A percentile compares a stretch with the other conserved stretches of the same genome.
Evolutionary conservation across 768 basidiomycete genomes (phyloP).

Genomic region (Hirschioporus abietinus): DNA sequence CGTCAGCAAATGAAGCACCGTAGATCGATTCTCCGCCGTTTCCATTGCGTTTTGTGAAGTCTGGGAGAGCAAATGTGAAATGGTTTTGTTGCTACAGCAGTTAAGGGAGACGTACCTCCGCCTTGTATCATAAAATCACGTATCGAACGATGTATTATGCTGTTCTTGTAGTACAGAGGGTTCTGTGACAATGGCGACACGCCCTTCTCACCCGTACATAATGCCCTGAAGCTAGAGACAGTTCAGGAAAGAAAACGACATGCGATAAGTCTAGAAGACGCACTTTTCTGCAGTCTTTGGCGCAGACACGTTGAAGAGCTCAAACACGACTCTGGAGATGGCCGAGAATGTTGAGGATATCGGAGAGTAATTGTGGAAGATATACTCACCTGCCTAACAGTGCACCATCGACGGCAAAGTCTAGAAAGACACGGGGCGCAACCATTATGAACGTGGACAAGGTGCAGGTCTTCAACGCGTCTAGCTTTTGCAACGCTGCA

Average conservation of each 20-base stretch:
- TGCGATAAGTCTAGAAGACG: constrained; percentile 14
- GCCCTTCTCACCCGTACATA: constrained; percentile 86
- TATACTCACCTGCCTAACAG: constrained; percentile 48
- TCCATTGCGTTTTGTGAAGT: constrained; percentile 77
- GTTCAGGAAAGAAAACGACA: constrained; percentile 6
- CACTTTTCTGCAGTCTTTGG: constrained; percentile 84
- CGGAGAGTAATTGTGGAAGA: constrained; percentile 3
- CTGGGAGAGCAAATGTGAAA: constrained; percentile 27
- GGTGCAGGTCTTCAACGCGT: constrained; percentile 1
- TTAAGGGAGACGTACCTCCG: constrained; percentile 44
- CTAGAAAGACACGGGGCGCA: constrained; percentile 63
- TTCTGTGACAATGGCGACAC: constrained; percentile 54
- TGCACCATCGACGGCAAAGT: constrained; percentile 48
- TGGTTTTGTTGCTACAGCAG: not conserved
- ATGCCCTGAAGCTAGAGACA: constrained; percentile 63
- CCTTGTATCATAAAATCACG: constrained; percentile 77
- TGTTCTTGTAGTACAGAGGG: constrained; percentile 79
- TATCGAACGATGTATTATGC: constrained; percentile 75
- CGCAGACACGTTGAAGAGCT: constrained; percentile 65
- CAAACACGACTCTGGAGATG: constrained; percentile 56
- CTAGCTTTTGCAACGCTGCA: constrained; percentile 1
- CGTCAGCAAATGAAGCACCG: constrained; percentile 69
- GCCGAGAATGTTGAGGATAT: constrained; percentile 10
- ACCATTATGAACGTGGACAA: constrained; percentile 31
- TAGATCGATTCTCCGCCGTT: constrained; percentile 82